Evolutionary conservation across 2,329 filamentous ascomycete species (phyloP).

Genomic region (Stachybotrys chartarum): DNA sequence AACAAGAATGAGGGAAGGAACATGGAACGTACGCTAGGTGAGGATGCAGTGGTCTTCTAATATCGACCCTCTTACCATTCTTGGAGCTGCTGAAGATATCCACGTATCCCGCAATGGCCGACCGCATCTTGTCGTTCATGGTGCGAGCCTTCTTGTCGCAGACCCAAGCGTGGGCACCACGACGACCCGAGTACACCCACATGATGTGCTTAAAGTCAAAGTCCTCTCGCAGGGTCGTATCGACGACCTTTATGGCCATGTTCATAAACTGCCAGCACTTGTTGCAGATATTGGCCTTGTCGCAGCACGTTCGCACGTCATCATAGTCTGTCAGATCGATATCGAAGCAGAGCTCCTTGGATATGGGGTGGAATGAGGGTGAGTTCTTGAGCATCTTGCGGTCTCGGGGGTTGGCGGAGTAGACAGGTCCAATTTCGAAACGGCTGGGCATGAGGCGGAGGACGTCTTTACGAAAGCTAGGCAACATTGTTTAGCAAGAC

Average conservation of each 20-base stretch:
- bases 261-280: slow-evolving; percentile 98
- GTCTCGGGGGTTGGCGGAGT: slow-evolving; percentile 87
- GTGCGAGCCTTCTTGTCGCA: slow-evolving; percentile 81
- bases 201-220: slow-evolving; percentile 96
- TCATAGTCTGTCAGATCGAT: slow-evolving; percentile 99
- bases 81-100: slow-evolving; percentile 86
- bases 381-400: slow-evolving; percentile 79
- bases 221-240: slow-evolving; percentile 80
- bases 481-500: slow-evolving; percentile 3
- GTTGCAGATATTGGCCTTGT: slow-evolving; percentile 84
- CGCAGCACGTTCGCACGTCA: slow-evolving; percentile 90
- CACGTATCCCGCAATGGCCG: slow-evolving; percentile 81
- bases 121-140: slow-evolving; percentile 79
- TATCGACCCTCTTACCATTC: slow-evolving; percentile 78
- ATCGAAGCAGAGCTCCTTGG: slow-evolving; percentile 97
- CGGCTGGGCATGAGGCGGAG: slow-evolving; percentile 81
- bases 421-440: slow-evolving; percentile 98
- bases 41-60: slow-evolving; percentile 80
- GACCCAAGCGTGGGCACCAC: slow-evolving; percentile 97
- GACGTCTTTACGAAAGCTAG: slow-evolving; percentile 81
- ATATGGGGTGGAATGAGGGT: slow-evolving; percentile 74
- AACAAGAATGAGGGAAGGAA: slow-evolving; percentile 3
- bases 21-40: slow-evolving; percentile 59
- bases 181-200: slow-evolving; percentile 96
- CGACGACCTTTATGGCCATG: slow-evolving; percentile 93